phyloP scores from a whole-genome alignment of 2,329 filamentous ascomycete genomes.

The Fusarium marasasianum region DNA sequence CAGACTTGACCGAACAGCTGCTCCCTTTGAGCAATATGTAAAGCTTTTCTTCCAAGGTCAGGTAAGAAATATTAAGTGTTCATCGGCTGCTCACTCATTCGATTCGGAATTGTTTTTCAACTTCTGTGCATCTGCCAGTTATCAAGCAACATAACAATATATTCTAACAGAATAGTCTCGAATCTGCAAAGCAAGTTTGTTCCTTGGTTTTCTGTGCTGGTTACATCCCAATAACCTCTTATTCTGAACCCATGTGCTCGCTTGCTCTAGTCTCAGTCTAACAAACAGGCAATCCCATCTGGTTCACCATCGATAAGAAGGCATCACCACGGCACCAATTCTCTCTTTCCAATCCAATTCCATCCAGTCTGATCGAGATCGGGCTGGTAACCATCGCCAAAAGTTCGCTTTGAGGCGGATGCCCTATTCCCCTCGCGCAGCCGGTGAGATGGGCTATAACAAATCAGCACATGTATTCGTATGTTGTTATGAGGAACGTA shows the following conservation, averaged over 20 bases:
- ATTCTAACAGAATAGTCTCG: background rate
- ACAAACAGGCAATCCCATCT: background rate
- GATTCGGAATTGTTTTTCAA: background rate
- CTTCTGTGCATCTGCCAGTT: background rate
- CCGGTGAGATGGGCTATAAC: slow-evolving; percentile 52
- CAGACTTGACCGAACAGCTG: background rate
- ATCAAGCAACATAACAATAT: background rate
- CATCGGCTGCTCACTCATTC: background rate
- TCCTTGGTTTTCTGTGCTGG: background rate
- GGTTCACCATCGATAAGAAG: slow-evolving; percentile 11
- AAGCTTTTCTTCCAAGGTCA: background rate
- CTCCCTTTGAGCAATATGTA: background rate
- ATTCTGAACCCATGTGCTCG: background rate
- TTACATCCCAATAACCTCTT: background rate
- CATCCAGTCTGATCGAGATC: slow-evolving; percentile 8
- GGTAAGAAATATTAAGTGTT: too few species aligned
- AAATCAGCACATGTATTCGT: background rate
- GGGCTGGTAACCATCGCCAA: slow-evolving; percentile 47
- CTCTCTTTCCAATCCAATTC: slow-evolving; percentile 18
- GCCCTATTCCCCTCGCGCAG: slow-evolving; percentile 55
- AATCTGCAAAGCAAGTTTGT: background rate
- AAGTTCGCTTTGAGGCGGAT: slow-evolving; percentile 44
- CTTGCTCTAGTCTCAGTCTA: background rate
- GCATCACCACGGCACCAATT: background rate
- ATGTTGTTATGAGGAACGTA: slow-evolving; percentile 23